These are phyloP conservation scores for Verticillium tricorpus DNA, from an alignment of 2,329 filamentous ascomycete species.

Conservation along the genomic window DNA sequence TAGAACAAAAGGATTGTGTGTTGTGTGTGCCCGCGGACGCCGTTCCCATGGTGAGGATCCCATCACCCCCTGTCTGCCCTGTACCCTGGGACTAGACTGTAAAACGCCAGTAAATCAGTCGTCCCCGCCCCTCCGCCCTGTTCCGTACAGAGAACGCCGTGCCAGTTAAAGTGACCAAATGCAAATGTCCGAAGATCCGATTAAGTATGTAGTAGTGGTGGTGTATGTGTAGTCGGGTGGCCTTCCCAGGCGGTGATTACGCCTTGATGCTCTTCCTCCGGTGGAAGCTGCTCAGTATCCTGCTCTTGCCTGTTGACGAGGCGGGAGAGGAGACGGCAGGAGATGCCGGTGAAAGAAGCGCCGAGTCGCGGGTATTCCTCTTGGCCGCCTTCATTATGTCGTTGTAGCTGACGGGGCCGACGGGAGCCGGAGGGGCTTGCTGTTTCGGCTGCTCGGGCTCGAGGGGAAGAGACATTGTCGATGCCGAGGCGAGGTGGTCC, in stretches of 20 bases:
- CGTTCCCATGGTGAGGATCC: background rate
- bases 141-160: background rate
- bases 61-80: background rate
- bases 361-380: conserved; percentile 30
- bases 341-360: conserved; percentile 15
- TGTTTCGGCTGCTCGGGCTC: conserved; percentile 17
- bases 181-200: background rate
- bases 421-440: conserved; percentile 1
- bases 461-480: conserved; percentile 24
- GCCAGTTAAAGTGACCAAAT: background rate
- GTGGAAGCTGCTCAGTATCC: conserved; percentile 28
- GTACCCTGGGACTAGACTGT: background rate
- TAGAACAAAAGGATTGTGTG: background rate
- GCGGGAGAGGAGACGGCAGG: conserved; percentile 21
- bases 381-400: conserved; percentile 41
- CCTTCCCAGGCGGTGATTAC: conserved; percentile 9
- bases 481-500: conserved; percentile 26
- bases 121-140: background rate
- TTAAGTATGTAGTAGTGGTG: background rate
- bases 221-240: background rate
- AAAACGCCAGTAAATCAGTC: background rate
- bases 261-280: conserved; percentile 36
- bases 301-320: conserved; percentile 21
- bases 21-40: background rate
- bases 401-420: conserved; percentile 38